A percentile compares a stretch with the other conserved stretches of the same genome.
These are phyloP conservation scores for Trametes elegans DNA, from an alignment of 768 basidiomycete genomes.

Conservation along the genomic window DNA sequence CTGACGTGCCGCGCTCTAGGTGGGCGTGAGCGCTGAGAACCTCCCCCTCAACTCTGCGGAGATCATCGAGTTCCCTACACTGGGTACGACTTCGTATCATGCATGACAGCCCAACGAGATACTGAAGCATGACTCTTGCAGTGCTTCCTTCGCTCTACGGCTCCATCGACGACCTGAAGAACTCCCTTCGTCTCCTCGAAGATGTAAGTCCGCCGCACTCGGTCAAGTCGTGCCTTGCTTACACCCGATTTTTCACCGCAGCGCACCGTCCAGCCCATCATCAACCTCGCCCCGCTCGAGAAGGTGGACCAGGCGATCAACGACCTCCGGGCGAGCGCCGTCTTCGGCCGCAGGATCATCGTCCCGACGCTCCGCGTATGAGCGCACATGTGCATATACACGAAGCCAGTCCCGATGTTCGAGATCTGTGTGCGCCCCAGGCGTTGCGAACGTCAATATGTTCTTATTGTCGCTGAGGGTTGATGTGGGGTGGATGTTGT, in stretches of 20 bases:
- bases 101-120: not conserved
- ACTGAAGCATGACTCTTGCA: not conserved
- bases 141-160: not conserved
- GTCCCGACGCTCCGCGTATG: no score
- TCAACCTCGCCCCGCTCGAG: not conserved
- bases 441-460: no score
- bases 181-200: not conserved
- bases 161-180: slow-evolving; percentile 1
- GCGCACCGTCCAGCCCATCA: slow-evolving; percentile 4
- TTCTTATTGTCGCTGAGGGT: no score
- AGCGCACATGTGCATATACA: no score
- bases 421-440: no score
- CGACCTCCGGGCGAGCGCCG: slow-evolving; percentile 2
- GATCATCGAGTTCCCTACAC: not conserved
- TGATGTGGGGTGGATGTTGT: no score
- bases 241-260: not conserved
- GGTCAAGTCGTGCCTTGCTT: not conserved
- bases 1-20: not conserved
- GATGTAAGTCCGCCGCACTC: not conserved
- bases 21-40: not conserved
- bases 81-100: not conserved
- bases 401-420: no score
- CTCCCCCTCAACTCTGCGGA: not conserved
- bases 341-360: not conserved
- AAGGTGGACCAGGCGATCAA: not conserved